A percentile compares a stretch with the other conserved stretches of the same genome.
Conservation (phyloP, 805 yeast genomes). For the Candida quercuum region DNA sequence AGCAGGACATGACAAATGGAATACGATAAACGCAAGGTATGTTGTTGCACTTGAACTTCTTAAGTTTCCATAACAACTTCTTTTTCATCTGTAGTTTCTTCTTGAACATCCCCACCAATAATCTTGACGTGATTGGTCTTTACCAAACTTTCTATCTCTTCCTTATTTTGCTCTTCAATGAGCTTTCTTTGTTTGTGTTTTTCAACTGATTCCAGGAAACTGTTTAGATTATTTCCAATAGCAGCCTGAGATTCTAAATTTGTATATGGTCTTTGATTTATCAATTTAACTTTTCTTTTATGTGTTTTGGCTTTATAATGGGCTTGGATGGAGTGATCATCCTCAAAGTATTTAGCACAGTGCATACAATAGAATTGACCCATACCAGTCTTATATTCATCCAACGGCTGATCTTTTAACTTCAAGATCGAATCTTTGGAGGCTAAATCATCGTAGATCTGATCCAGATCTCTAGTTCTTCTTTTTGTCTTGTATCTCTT, state of each 20-base stretch:
- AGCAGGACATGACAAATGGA: background rate
- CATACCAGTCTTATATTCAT: slow-evolving; percentile 87
- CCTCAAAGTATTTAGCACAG: slow-evolving; percentile 89
- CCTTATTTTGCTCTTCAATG: slow-evolving; percentile 40
- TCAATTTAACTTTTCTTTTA: slow-evolving; percentile 75
- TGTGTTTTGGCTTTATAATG: slow-evolving; percentile 79
- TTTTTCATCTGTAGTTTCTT: slow-evolving; percentile 13
- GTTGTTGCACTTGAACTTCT: too few species aligned
- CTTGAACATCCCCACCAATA: slow-evolving; percentile 21
- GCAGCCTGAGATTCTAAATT: slow-evolving; percentile 90
- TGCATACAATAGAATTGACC: slow-evolving; percentile 94
- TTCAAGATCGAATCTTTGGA: slow-evolving; percentile 55
- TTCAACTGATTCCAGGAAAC: slow-evolving; percentile 60
- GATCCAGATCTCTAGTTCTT: slow-evolving; percentile 79
- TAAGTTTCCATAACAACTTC: slow-evolving; percentile 19
- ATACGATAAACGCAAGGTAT: too few species aligned
- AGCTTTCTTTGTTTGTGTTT: slow-evolving; percentile 48
- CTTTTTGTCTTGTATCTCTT: slow-evolving; percentile 86
- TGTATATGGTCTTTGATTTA: slow-evolving; percentile 78
- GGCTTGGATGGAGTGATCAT: slow-evolving; percentile 61
- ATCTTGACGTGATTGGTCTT: slow-evolving; percentile 22
- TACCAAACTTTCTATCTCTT: slow-evolving; percentile 28
- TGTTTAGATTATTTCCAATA: slow-evolving; percentile 67
- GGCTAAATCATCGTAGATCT: slow-evolving; percentile 70
- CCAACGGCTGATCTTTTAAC: slow-evolving; percentile 76